Base-by-base conservation (phyloP, 495 filamentous ascomycete genomes). In the Talaromyces ruber region DNA sequence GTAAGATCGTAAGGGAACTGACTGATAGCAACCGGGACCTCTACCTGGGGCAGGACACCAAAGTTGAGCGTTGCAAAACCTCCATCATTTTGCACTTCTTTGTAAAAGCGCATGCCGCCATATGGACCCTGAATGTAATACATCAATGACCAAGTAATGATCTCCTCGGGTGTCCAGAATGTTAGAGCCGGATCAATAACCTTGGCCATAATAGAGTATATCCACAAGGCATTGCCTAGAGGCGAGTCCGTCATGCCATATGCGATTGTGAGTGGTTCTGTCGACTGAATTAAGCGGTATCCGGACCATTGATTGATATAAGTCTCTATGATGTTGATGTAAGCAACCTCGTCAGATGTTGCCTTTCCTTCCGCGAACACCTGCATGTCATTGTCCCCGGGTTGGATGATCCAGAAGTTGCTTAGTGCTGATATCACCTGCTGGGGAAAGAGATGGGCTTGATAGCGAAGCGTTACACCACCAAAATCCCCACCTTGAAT, bases 71-170 rank as follows among this genome's bases (percentile, higher is more conserved):
- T 12, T 68, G 65, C 64, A 76, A 74, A 37, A 59, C 70, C 60
- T 78, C 75, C 43, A 76, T 71, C 54, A 62, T 65, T 12, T 73
- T 62, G 76, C 76, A 79, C 65, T 28, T 67, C 69, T 39, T 69
- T 66, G 57, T 73, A 69, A 47, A 66, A 71, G 25, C 71, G 62
- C 32, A 73, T 24, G 9, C 61, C 71, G 0, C 69, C 67, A 11
- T 69, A 71, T 22, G 65, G 66, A 7, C 66, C 70, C 43, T 65
- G 59, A 63, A 73, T 71, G 67, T 67, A 70, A 50, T 70, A 66
- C 55, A 71, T 67, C 60, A 72, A 62, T 24, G 69, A 67, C 64
- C 67, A 64, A 11, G 67, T 71, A 52, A 69, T 71, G 14, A 71
- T 61, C 30, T 72, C 68, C 1, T 59, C 39, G 26, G 4, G 74